These are phyloP conservation scores for Articulospora tetracladia DNA, from an alignment of 495 filamentous ascomycete species.

Conservation along the genomic window DNA sequence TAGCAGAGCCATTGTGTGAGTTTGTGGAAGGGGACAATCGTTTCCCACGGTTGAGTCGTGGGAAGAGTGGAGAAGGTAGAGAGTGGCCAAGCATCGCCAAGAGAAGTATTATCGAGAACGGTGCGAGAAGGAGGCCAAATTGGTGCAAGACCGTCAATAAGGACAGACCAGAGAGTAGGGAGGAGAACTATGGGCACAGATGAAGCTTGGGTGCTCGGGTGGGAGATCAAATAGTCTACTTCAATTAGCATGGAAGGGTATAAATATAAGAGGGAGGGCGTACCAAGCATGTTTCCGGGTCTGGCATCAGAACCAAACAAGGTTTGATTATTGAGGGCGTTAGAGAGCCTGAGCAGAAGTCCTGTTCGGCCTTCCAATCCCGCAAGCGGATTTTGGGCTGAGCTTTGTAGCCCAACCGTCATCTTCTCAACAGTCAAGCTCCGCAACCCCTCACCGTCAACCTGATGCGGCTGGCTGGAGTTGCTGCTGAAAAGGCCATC, in stretches of 20 bases:
- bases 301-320: conserved; percentile 82
- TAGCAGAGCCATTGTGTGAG: conserved; percentile 88
- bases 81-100: conserved; percentile 95
- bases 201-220: conserved; percentile 81
- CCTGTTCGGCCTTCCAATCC: conserved; percentile 84
- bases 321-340: conserved; percentile 75
- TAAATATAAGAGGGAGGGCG: conserved; percentile 16
- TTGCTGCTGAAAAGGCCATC: conserved; percentile 86
- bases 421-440: conserved; percentile 70
- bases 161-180: conserved; percentile 85
- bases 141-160: conserved; percentile 80
- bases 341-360: conserved; percentile 70
- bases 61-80: conserved; percentile 62
- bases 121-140: conserved; percentile 93
- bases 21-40: conserved; percentile 92
- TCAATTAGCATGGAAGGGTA: background rate
- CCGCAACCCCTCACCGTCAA: conserved; percentile 78
- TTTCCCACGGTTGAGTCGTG: conserved; percentile 75
- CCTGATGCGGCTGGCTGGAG: conserved; percentile 74
- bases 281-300: conserved; percentile 95
- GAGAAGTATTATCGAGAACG: conserved; percentile 78
- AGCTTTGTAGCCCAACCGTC: conserved; percentile 79
- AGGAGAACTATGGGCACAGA: conserved; percentile 83
- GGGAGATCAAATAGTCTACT: conserved; percentile 86
- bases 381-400: conserved; percentile 74